Evolutionary conservation across 139 green algal genomes (phyloP), one percentile per base, ranked within the genome.

Genomic region (Asterochloris erici): DNA sequence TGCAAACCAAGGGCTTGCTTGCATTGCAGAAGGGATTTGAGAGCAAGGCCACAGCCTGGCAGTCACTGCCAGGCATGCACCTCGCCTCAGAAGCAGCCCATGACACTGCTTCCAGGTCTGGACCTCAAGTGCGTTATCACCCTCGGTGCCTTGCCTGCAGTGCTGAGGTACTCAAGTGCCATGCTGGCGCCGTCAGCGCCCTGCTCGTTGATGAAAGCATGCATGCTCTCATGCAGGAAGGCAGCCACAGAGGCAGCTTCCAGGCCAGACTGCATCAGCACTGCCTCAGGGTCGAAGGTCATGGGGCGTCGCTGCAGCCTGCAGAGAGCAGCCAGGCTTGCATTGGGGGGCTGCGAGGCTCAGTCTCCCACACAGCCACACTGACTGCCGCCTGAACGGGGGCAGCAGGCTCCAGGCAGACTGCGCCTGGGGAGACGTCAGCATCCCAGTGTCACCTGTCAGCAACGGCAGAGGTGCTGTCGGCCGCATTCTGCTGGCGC

Each of bases 191-290:
- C 87, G 63, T 86, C 86, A 9, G 93, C 79, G 0, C 82, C 86
- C 0, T 79, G 60, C 14, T 90, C 85, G 0, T 80, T 84, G 0
- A 93, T 79, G 60, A 95, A 94, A 16, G 87, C 54, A 6, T 79
- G 86, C 80, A 93, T 82, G 79, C 93, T 95, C 78, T 95, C 91
- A 68, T 92, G 86, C 66, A 95, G 84, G 84, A 95, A 95, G 0
- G 85, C 86, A 0, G 80, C 77, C 29, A 90, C 87, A 0, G 86
- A 84, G 75, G 81, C 60, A 24, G 87, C 84, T 12, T 91, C 89
- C n/a, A 95, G 73, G 0, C 86, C 89, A 11, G 86, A 85, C 9
- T 78, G 81, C 54, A 81, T 63, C 62, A 93, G 47, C 23, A 94
- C 87, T 12, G 74, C 86, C 73, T 95, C 91, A 21, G 91, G 86